Conservation (phyloP, 306 rosid species). For the Morella rubra region DNA sequence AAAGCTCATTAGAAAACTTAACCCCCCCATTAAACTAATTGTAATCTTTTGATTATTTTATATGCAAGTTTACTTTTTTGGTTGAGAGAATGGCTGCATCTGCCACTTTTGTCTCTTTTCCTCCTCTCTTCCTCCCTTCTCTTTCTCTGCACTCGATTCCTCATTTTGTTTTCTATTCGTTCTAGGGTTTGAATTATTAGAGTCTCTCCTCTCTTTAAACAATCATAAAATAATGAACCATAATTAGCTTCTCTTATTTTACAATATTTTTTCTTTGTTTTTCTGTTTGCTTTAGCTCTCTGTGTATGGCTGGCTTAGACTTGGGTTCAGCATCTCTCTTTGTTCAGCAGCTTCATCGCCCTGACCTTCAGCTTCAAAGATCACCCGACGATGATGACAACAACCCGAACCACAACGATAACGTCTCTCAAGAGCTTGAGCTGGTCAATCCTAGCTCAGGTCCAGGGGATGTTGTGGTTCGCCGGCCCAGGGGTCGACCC, state of each 20-base stretch:
- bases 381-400: conserved; percentile 30
- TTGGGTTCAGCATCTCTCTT: conserved; percentile 94
- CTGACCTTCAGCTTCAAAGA: conserved; percentile 62
- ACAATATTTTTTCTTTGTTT: conserved; percentile 35
- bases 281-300: conserved; percentile 41
- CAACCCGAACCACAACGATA: conserved; percentile 32
- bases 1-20: conserved; percentile 8
- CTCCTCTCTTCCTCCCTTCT: conserved; percentile 17
- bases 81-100: conserved; percentile 32
- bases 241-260: conserved; percentile 21
- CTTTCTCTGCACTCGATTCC: conserved; percentile 39
- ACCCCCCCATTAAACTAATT: background rate
- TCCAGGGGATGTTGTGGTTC: conserved; percentile 47
- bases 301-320: conserved; percentile 93
- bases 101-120: conserved; percentile 19
- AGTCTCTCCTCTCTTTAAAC: conserved; percentile 22
- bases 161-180: conserved; percentile 30
- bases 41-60: background rate
- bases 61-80: conserved; percentile 13
- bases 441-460: conserved; percentile 50
- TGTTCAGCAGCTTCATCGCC: conserved; percentile 69
- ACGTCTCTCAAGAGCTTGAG: conserved; percentile 42
- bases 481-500: conserved; percentile 80
- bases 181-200: conserved; percentile 37
- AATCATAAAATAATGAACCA: conserved; percentile 25